Percentiles rank a stretch among this genome's conserved stretches.
Evolutionary conservation across 2,329 filamentous ascomycete genomes (phyloP).

Genomic region (Bipolaris bicolor): DNA sequence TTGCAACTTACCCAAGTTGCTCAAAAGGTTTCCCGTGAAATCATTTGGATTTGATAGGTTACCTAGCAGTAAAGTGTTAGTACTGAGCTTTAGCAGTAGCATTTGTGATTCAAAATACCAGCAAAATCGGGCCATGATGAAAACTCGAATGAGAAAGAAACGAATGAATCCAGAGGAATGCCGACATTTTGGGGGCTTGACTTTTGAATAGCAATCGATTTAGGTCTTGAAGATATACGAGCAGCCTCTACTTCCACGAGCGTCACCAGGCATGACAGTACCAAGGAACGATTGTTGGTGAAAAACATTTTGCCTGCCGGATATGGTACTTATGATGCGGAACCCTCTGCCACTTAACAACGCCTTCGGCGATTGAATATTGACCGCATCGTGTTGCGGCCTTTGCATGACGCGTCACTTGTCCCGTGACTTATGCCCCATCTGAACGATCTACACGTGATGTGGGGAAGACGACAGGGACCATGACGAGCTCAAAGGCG

Average conservation of each 20-base stretch:
- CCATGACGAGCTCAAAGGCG: background rate
- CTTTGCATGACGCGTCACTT: background rate
- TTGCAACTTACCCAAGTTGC: conserved; percentile 60
- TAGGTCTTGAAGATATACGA: background rate
- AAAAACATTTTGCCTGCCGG: background rate
- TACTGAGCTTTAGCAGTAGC: background rate
- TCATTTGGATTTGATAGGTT: conserved; percentile 62
- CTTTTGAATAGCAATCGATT: conserved; percentile 1
- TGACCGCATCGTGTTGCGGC: background rate
- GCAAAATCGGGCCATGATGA: conserved; percentile 13
- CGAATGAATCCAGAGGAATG: conserved; percentile 10
- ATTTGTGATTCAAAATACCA: background rate
- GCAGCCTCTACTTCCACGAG: background rate
- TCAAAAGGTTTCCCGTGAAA: conserved; percentile 65
- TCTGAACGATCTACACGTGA: background rate
- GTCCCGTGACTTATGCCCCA: background rate
- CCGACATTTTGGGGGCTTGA: conserved; percentile 3
- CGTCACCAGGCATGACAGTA: conserved; percentile 1
- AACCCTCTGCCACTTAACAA: background rate
- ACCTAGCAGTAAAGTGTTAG: conserved; percentile 34
- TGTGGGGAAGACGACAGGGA: background rate
- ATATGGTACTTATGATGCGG: background rate
- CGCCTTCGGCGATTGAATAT: conserved; percentile 3
- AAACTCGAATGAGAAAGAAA: conserved; percentile 8
- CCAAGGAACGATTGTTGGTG: background rate